These are phyloP conservation scores for Starmerella gropengiesseri DNA, from an alignment of 805 yeast genomes.

Conservation along the genomic window DNA sequence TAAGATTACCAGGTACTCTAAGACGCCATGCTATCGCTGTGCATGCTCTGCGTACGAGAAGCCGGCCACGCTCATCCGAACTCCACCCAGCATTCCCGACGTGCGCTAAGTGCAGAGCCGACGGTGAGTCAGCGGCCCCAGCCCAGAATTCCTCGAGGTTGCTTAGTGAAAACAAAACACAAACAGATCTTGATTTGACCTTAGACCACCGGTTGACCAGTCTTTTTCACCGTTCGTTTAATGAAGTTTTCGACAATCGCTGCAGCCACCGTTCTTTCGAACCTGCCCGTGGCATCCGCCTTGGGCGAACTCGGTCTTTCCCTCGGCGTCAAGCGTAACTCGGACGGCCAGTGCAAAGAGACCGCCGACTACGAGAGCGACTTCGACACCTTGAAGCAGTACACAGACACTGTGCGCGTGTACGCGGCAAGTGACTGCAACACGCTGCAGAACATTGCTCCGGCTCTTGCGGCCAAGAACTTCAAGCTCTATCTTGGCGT, in stretches of 20 bases:
- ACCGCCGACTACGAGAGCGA: conserved; percentile 61
- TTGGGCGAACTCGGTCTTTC: conserved; percentile 70
- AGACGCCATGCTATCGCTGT: no score
- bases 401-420: conserved; percentile 62
- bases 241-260: conserved; percentile 35
- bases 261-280: conserved; percentile 34
- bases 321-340: conserved; percentile 69
- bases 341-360: conserved; percentile 61
- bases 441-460: conserved; percentile 73
- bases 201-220: not conserved
- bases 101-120: no score
- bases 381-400: conserved; percentile 45
- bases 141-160: conserved; percentile 10
- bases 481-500: conserved; percentile 73
- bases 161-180: conserved; percentile 7
- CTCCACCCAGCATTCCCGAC: not conserved
- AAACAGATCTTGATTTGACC: conserved; percentile 1
- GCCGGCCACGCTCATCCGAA: no score
- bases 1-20: no score
- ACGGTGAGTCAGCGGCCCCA: not conserved
- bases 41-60: no score
- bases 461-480: conserved; percentile 71
- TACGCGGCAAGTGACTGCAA: conserved; percentile 93
- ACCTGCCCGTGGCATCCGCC: conserved; percentile 41
- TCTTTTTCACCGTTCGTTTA: not conserved